Base-by-base conservation (phyloP, 2,329 filamentous ascomycete species). In the Clonostachys chloroleuca region DNA sequence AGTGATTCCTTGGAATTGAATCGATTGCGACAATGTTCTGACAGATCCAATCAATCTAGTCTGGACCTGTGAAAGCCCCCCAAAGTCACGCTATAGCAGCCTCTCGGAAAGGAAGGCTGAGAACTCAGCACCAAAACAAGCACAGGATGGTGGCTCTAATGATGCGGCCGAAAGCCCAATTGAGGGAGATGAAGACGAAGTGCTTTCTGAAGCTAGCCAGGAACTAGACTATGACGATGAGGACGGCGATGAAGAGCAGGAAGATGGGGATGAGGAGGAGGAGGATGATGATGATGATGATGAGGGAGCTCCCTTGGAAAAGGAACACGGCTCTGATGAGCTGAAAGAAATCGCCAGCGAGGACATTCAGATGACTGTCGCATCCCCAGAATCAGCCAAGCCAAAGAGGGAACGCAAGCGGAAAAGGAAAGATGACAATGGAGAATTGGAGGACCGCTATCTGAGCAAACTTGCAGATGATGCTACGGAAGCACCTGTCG, bases 371-470 rank as follows among this genome's bases (percentile, higher is more conserved):
- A 64, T 52, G 48, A n/a, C 20, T 9, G 39, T 17, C 9, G 56
- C 61, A 6, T 65, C 69, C 48, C 57, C 65, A 34, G 61, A 57
- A 41, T 56, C 60, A 17, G 59, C 67, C 42, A 53, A 65, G 67
- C 47, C 65, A 57, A 65, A 57, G 55, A 60, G 66, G 47, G 74
- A 80, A 10, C 73, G 78, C 33, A 87, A 87, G 63, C 75, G 84
- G 51, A 88, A 87, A 69, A 75, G 85, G 49, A 83, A 74, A 47
- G 77, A 86, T 34, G 80, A 85, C 12, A 78, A 86, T 49, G 84
- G 89, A 20, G 82, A 88, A 47, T 66, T 91, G 3, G 87, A 91
- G 59, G 78, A 75, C 48, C 80, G 78, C 44, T 91, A 92, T 57
- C 71, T 92, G 68, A 71, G 78, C 47, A 83, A 83, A 53, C 64